These are phyloP conservation scores for Eutrema yunnanense DNA, from an alignment of 345 rosid species.

Conservation along the genomic window DNA sequence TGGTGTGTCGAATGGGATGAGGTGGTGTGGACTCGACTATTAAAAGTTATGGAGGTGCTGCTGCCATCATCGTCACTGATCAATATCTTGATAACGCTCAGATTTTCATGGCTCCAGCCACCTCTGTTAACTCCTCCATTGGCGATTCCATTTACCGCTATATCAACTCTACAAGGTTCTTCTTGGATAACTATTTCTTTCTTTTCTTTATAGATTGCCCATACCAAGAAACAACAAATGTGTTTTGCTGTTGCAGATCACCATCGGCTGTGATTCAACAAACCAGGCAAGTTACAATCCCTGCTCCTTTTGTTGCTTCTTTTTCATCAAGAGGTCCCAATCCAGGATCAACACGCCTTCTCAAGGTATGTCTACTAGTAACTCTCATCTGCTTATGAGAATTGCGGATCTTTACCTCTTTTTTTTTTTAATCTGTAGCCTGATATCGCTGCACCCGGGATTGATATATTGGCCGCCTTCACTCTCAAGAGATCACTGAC, in stretches of 20 bases:
- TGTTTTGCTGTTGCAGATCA: constrained; percentile 36
- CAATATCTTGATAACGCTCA: constrained; percentile 64
- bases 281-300: constrained; percentile 43
- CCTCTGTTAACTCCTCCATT: constrained; percentile 51
- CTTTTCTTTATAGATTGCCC: background rate
- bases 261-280: constrained; percentile 61
- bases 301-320: constrained; percentile 76
- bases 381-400: background rate
- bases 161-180: constrained; percentile 61
- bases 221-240: background rate
- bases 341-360: constrained; percentile 59
- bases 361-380: constrained; percentile 46
- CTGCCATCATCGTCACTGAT: constrained; percentile 42
- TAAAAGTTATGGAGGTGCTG: constrained; percentile 60
- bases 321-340: constrained; percentile 95
- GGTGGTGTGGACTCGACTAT: constrained; percentile 62
- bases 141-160: constrained; percentile 44
- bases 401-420: background rate
- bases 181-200: background rate
- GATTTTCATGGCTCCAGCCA: constrained; percentile 73
- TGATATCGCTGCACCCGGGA: constrained; percentile 83
- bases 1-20: constrained; percentile 42
- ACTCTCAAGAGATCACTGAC: constrained; percentile 74
- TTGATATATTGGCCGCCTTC: constrained; percentile 77
- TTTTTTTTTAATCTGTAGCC: constrained; percentile 42